Base-by-base conservation (phyloP, 2,329 filamentous ascomycete species). In the Pseudomassariella vexata region DNA sequence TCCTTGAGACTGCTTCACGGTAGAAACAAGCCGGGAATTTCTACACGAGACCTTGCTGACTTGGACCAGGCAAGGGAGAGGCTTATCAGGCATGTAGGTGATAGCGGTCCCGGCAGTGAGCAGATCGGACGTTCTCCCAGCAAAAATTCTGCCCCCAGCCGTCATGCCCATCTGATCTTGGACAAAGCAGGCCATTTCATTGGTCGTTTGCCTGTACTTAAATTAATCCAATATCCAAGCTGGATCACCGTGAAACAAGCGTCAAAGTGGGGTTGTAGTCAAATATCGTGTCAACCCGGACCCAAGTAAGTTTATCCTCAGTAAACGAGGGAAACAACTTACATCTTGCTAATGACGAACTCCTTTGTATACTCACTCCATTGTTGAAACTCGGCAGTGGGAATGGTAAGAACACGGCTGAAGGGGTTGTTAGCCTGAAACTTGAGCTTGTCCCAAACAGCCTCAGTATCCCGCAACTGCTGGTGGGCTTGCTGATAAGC, bases 361-460 rank as follows among this genome's bases (percentile, higher is more conserved):
- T 12, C 11, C 9, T 17, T 18, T 5, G 19, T 23, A 19, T 24
- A 12, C 3, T 19, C 12, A 16, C 19, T 17, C 32, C 25, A 34
- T 9, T 9, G 18, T 23, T 19, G 6, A 16, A 23, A 34, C 7
- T 18, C 24, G 11, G 1, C 6, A 8, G 10, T 20, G 5, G 11
- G 3, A 19, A 34, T 34, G 19, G 19, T n/a, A 19, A 34, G 18
- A 20, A 34, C 26, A 4, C 1, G 1, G 25, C 14, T 34, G 20
- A 16, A 24, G 15, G 32, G 12, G n/a, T 26, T 20, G 17, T n/a
- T n/a, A n/a, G 29, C 14, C 15, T 34, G 32, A n/a, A 34, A n/a
- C 2, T 12, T 6, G n/a, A 34, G 25, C 7, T 18, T 14, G 11
- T 28, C 25, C 32, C 32, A 34, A 16, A 11, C 15, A 14, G n/a